These are phyloP conservation scores for Backusella circina DNA, from an alignment of 192 early-diverging fungal species.

Conservation along the genomic window DNA sequence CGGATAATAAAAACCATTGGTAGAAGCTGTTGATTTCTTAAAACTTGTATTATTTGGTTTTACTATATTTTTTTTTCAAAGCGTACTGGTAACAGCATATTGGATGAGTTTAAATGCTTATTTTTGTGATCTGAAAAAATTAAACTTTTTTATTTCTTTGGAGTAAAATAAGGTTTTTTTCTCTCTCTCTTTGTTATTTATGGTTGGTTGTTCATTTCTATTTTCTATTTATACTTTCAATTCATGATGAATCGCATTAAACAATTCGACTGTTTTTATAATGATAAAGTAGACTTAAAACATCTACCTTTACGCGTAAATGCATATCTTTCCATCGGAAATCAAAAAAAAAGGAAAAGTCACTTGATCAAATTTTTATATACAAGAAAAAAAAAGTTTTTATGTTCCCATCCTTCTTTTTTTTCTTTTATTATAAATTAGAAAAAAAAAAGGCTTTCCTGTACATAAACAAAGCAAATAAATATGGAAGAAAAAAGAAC, in stretches of 20 bases:
- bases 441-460: background rate
- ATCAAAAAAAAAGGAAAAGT: conserved; percentile 3
- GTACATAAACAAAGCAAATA: background rate
- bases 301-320: background rate
- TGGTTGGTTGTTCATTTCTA: background rate
- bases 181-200: background rate
- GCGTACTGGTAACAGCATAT: background rate
- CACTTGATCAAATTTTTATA: background rate
- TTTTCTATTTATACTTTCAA: background rate
- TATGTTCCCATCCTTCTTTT: background rate
- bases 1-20: background rate
- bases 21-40: background rate
- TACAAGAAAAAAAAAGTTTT: background rate
- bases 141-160: no score
- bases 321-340: background rate
- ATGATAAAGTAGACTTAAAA: background rate
- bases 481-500: background rate
- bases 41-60: background rate
- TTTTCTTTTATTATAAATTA: background rate
- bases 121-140: background rate
- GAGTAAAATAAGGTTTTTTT: background rate
- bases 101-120: background rate
- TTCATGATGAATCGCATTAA: background rate
- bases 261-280: background rate
- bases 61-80: background rate